Evolutionary conservation across 257 asterid species (phyloP).

Genomic region (Solanum dulcamara): DNA sequence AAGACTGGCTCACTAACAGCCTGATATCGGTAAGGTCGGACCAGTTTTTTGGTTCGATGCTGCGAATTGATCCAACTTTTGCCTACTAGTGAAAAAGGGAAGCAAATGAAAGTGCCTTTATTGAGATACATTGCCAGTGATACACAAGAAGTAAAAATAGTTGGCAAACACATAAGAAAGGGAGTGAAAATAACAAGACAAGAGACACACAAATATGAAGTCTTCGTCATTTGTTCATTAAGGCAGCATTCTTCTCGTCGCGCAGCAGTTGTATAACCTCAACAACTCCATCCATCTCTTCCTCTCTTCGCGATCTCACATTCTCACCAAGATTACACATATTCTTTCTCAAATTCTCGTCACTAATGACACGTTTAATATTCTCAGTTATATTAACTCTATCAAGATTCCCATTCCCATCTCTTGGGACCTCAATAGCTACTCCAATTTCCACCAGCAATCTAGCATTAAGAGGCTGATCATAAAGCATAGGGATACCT

Average conservation of each 20-base stretch:
- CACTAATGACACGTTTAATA: neutral
- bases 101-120: too few species aligned
- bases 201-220: too few species aligned
- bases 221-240: accelerated
- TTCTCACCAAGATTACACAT: neutral
- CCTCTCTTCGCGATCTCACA: neutral
- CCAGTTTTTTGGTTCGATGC: too few species aligned
- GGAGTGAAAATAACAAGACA: too few species aligned
- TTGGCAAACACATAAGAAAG: too few species aligned
- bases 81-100: too few species aligned
- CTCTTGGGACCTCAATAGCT: neutral
- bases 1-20: too few species aligned
- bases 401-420: neutral
- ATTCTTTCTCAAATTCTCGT: neutral
- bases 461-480: neutral
- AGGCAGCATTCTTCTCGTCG: too few species aligned
- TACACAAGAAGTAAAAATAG: too few species aligned
- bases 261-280: neutral
- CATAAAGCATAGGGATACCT: neutral
- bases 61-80: too few species aligned
- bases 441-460: neutral
- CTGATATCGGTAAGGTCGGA: too few species aligned
- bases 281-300: neutral
- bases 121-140: too few species aligned
- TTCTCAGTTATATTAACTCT: neutral